A percentile compares a stretch with the other conserved stretches of the same genome.
These are phyloP conservation scores for Microstroma glucosiphilum DNA, from an alignment of 1,284 basidiomycete species.

Conservation along the genomic window DNA sequence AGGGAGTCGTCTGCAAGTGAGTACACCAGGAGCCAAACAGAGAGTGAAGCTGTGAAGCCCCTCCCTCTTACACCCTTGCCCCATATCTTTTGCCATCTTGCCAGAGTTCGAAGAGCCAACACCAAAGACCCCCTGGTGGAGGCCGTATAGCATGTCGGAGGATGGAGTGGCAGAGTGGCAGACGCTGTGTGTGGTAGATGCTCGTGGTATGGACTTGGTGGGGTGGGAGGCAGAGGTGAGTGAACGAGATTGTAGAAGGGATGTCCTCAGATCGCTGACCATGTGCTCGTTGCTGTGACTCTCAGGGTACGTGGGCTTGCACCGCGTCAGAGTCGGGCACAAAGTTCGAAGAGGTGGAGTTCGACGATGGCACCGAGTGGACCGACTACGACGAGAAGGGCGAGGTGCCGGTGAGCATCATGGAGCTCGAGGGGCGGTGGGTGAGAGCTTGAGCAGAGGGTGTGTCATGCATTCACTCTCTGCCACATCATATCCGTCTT, in stretches of 20 bases:
- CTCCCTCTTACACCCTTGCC: background rate
- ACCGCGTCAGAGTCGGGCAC: conserved; percentile 29
- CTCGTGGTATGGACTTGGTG: conserved; percentile 38
- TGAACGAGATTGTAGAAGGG: background rate
- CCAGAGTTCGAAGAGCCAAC: conserved; percentile 41
- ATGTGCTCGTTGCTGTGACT: background rate
- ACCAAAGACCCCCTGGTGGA: conserved; percentile 31
- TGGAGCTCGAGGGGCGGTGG: conserved; percentile 29
- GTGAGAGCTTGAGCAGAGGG: conserved; percentile 15
- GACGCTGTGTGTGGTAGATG: conserved; percentile 45
- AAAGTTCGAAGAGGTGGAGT: conserved; percentile 34
- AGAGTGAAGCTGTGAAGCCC: background rate
- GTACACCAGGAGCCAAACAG: conserved; percentile 8
- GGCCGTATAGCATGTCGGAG: conserved; percentile 20
- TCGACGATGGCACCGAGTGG: conserved; percentile 47
- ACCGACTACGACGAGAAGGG: conserved; percentile 50
- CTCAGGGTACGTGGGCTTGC: conserved; percentile 35
- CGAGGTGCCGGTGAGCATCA: conserved; percentile 27
- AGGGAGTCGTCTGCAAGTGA: conserved; percentile 31
- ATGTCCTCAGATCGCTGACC: background rate
- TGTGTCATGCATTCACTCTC: too few species aligned
- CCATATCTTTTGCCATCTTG: background rate
- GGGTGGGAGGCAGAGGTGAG: conserved; percentile 27
- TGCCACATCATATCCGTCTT: too few species aligned
- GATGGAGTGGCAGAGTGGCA: conserved; percentile 23